Conservation (phyloP, 2,329 filamentous ascomycete species). For the Xylaria sp. region DNA sequence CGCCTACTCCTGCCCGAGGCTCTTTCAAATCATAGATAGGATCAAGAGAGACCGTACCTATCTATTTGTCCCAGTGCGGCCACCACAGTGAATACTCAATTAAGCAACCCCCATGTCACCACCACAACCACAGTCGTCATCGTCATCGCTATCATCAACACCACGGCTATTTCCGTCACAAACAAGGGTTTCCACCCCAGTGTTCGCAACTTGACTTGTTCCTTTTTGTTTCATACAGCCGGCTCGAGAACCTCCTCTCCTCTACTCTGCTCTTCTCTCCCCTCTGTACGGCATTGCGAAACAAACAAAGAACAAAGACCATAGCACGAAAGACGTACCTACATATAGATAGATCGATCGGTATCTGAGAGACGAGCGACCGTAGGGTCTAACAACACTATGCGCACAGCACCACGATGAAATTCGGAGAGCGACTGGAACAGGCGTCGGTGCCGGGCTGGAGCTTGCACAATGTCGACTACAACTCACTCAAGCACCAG, state of each 20-base stretch:
- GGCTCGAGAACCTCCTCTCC: background rate
- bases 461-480: conserved; percentile 88
- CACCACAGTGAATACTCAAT: background rate
- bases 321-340: background rate
- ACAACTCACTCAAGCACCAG: conserved; percentile 85
- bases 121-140: background rate
- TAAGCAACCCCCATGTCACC: background rate
- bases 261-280: background rate
- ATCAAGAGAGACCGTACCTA: background rate
- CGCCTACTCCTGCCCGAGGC: background rate
- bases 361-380: conserved; percentile 10
- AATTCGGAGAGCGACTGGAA: conserved; percentile 80
- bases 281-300: background rate
- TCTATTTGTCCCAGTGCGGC: background rate
- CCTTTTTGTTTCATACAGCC: conserved; percentile 20
- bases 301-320: background rate
- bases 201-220: background rate
- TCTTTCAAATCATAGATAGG: background rate
- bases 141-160: conserved; percentile 10
- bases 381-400: conserved; percentile 26
- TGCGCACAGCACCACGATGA: conserved; percentile 62
- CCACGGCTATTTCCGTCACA: background rate
- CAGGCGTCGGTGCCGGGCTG: conserved; percentile 84
- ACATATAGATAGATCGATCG: background rate
- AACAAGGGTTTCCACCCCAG: conserved; percentile 3